phyloP scores from a whole-genome alignment of 805 yeast species.

The Saturnispora diversa region DNA sequence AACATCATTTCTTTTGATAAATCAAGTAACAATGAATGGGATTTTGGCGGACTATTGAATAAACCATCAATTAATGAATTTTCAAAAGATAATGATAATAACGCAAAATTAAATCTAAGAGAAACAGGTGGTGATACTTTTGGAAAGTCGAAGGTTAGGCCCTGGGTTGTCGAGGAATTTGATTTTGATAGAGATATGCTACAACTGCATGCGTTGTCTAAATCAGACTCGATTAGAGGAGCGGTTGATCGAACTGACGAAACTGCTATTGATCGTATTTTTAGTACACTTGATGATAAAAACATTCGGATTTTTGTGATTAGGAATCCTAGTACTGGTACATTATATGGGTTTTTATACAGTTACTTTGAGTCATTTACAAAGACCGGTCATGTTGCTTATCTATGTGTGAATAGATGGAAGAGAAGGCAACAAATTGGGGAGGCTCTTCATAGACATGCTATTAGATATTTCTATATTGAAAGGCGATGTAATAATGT shows the following conservation, averaged over 20 bases:
- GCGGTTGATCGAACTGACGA: slow-evolving; percentile 6
- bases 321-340: slow-evolving; percentile 46
- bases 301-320: slow-evolving; percentile 49
- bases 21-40: not conserved
- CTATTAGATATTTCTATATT: slow-evolving; percentile 39
- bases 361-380: slow-evolving; percentile 41
- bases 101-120: too few species aligned
- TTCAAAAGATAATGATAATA: not conserved
- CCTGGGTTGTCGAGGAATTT: slow-evolving; percentile 54
- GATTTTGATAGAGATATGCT: slow-evolving; percentile 42
- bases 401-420: slow-evolving; percentile 44
- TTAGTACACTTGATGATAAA: slow-evolving; percentile 20
- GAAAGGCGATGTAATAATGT: slow-evolving; percentile 36
- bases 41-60: slow-evolving; percentile 11
- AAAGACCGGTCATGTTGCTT: slow-evolving; percentile 37
- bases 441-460: slow-evolving; percentile 44
- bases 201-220: slow-evolving; percentile 38
- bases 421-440: slow-evolving; percentile 50
- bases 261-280: too few species aligned
- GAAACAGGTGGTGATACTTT: too few species aligned
- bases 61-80: slow-evolving; percentile 5
- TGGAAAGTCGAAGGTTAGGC: slow-evolving; percentile 20
- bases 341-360: slow-evolving; percentile 44
- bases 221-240: slow-evolving; percentile 26
- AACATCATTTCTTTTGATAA: slow-evolving; percentile 2